A percentile compares a stretch with the other conserved stretches of the same genome.
Evolutionary conservation across 2,329 filamentous ascomycete genomes (phyloP).

Genomic region (Allantophomopsis lycopodina): DNA sequence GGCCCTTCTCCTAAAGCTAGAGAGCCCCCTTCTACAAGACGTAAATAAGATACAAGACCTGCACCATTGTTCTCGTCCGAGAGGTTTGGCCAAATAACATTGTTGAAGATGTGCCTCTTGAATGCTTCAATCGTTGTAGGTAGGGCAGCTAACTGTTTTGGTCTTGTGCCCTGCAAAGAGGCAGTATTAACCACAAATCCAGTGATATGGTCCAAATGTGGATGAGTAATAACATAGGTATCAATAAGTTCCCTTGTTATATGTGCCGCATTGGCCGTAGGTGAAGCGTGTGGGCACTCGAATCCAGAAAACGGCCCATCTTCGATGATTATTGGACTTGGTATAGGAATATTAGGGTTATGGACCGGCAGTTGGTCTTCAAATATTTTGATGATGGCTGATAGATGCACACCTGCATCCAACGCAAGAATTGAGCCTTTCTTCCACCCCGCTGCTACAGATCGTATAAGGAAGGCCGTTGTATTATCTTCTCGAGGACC

Average conservation of each 20-base stretch:
- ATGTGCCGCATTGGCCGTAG: constrained; percentile 68
- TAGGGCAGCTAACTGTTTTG: constrained; percentile 76
- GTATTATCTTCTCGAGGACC: constrained; percentile 84
- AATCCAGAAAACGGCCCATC: constrained; percentile 72
- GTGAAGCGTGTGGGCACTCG: constrained; percentile 48
- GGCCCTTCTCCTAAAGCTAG: constrained; percentile 70
- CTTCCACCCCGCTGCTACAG: constrained; percentile 64
- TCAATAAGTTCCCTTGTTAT: constrained; percentile 71
- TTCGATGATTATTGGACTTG: constrained; percentile 40
- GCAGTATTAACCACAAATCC: constrained; percentile 92
- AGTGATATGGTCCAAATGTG: constrained; percentile 90
- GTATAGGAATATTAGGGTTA: constrained; percentile 24
- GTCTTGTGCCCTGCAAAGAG: constrained; percentile 62
- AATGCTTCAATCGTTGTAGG: constrained; percentile 84
- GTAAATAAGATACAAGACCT: constrained; percentile 79
- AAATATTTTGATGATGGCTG: constrained; percentile 71
- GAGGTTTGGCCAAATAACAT: constrained; percentile 93
- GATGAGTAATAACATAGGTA: constrained; percentile 85
- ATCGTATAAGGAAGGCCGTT: constrained; percentile 80
- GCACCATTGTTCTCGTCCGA: constrained; percentile 93
- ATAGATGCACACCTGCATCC: constrained; percentile 82
- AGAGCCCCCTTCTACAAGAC: constrained; percentile 80
- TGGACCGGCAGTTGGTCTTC: constrained; percentile 6
- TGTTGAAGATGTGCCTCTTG: constrained; percentile 94
- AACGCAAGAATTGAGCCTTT: constrained; percentile 80